Conservation (phyloP, 2,329 filamentous ascomycete species). For the Biscogniauxia mediterranea region DNA sequence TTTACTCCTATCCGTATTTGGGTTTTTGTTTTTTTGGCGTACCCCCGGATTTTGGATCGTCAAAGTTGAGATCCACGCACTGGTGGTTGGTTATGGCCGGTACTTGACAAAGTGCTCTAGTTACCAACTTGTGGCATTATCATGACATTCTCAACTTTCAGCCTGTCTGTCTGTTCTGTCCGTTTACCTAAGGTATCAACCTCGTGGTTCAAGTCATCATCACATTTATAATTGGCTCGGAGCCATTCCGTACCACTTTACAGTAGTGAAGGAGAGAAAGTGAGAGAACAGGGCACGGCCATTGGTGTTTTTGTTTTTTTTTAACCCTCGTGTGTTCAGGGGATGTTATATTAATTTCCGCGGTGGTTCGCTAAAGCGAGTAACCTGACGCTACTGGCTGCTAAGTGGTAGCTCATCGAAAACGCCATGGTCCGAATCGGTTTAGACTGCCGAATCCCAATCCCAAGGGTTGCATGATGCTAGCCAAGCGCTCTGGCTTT, state of each 20-base stretch:
- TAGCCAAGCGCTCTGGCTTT: neutral
- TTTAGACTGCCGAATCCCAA: conserved; percentile 3
- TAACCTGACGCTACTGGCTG: conserved; percentile 25
- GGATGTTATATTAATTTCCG: conserved; percentile 28
- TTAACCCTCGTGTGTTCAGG: conserved; percentile 13
- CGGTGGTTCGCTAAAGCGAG: conserved; percentile 22
- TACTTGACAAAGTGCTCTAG: neutral
- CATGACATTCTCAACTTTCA: neutral
- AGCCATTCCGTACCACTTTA: neutral
- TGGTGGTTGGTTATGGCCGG: neutral
- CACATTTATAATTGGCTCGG: neutral
- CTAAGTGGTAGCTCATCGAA: conserved; percentile 19
- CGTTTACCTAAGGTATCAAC: neutral
- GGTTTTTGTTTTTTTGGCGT: neutral
- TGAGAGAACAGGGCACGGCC: neutral
- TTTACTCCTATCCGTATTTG: conserved; percentile 6
- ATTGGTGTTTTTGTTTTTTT: conserved; percentile 8
- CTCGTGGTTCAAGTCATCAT: neutral
- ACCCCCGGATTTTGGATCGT: conserved; percentile 1
- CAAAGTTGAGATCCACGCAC: neutral
- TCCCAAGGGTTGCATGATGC: conserved; percentile 1
- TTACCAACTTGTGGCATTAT: neutral
- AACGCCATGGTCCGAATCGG: conserved; percentile 15
- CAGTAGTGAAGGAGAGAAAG: no score
- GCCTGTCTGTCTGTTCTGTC: no score